Percentiles rank a stretch among this genome's conserved stretches.
Conservation (phyloP, 768 basidiomycete species). For the Mycena indigotica region DNA sequence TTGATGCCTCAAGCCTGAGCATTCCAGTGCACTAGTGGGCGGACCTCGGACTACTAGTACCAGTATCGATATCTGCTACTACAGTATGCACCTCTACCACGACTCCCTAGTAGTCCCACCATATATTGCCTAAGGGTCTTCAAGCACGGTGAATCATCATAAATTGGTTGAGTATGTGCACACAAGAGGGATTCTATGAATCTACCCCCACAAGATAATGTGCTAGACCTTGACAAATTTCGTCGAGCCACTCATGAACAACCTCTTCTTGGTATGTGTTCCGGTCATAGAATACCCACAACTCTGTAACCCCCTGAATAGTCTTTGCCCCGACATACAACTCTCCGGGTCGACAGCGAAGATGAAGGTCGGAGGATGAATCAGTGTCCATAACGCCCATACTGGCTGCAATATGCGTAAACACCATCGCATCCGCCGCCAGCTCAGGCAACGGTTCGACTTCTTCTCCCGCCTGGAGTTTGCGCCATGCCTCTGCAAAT, state of each 20-base stretch:
- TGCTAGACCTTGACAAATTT: conserved; percentile 32
- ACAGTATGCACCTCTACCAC: too few relatives aligned
- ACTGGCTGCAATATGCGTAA: not conserved
- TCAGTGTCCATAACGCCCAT: not conserved
- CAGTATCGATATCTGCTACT: too few relatives aligned
- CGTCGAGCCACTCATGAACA: conserved; percentile 39
- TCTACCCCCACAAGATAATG: conserved; percentile 47
- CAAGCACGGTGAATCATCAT: too few relatives aligned
- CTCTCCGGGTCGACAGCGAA: conserved; percentile 36
- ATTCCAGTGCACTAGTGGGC: too few relatives aligned
- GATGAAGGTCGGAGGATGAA: not conserved
- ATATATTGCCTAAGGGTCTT: too few relatives aligned
- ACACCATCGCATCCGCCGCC: not conserved
- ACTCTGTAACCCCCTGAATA: conserved; percentile 19
- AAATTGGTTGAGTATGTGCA: too few relatives aligned
- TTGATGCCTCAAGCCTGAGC: too few relatives aligned
- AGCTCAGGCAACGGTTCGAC: not conserved
- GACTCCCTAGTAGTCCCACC: too few relatives aligned
- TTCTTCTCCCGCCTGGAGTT: not conserved
- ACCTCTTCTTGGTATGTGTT: conserved; percentile 34
- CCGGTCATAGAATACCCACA: conserved; percentile 32
- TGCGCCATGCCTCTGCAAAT: not conserved
- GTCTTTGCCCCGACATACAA: conserved; percentile 34
- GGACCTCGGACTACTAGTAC: too few relatives aligned
- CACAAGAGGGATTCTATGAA: too few relatives aligned